phyloP scores from a whole-genome alignment of 1,284 basidiomycete species.

The Cystobasidiaceae sp. region DNA sequence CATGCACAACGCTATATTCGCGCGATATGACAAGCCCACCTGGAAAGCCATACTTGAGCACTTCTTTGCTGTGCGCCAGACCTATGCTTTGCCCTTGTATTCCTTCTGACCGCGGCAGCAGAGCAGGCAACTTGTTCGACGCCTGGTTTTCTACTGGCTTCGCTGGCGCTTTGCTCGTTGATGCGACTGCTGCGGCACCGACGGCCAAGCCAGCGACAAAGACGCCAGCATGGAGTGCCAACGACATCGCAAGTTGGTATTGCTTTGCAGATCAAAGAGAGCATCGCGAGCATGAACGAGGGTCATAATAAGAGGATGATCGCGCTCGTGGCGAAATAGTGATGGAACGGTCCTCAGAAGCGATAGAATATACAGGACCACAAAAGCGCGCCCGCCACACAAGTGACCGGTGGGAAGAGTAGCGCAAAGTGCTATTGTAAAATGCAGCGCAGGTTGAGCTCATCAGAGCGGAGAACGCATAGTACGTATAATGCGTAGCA shows the following conservation, averaged over 20 bases:
- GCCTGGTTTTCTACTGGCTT: constrained; percentile 8
- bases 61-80: constrained; percentile 34
- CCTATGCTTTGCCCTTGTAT: constrained; percentile 35
- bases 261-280: too few species aligned
- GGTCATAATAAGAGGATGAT: too few species aligned
- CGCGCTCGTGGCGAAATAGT: too few species aligned
- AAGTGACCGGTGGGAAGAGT: too few species aligned
- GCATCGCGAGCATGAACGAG: too few species aligned
- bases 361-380: too few species aligned
- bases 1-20: background rate
- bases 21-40: constrained; percentile 49
- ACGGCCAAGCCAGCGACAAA: constrained; percentile 22
- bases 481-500: too few species aligned
- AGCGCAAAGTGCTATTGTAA: too few species aligned
- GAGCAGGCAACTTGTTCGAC: constrained; percentile 1
- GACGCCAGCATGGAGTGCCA: constrained; percentile 23
- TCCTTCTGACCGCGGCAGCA: background rate
- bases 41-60: constrained; percentile 68
- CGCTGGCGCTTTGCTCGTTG: background rate
- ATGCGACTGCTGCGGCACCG: constrained; percentile 15
- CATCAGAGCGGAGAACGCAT: too few species aligned
- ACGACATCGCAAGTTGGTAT: background rate
- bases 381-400: too few species aligned
- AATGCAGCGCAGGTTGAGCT: too few species aligned
- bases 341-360: too few species aligned